Evolutionary conservation across 768 basidiomycete genomes (phyloP), one percentile per base, ranked within the genome.

Genomic region (Tremella fuciformis): DNA sequence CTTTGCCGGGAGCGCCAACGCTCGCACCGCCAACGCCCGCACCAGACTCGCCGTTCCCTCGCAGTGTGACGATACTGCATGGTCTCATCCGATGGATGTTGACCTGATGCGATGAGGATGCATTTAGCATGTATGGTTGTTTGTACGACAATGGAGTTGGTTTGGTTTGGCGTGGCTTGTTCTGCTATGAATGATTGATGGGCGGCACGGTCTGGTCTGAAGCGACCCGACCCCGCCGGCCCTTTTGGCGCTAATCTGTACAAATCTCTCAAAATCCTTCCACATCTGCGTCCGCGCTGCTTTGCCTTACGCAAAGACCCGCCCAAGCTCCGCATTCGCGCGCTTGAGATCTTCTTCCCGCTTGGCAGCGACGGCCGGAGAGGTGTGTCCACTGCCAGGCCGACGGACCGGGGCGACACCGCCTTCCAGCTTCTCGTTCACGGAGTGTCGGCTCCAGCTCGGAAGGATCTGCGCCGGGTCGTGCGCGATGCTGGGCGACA

Each of bases 401-500:
- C 34, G 51, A 29, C 51, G 51, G 16, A 34, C 62, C 53, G 49
- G 29, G 1, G 60, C 57, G 8, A 57, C 53, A 1, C 50, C 49
- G 9, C 53, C 61, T 15, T 29, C 26, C 13, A 22, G 15, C 50
- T 48, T 51, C 19, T 51, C 22, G 38, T 58, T 50, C 1, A 26
- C 7, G 34, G 50, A 25, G n/a, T 59, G 58, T 3, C 59, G 44
- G 15, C 62, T 59, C 61, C 67, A 65, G 34, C 58, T 63, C 44
- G 67, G 67, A 19, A 59, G 22, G 37, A 69, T 69, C 39, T 60
- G 64, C 1, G 67, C 50, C 16, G 60, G 34, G 7, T 64, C 53
- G 34, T 29, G 8, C 51, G 57, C 13, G 48, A 50, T 24, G 57
- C 46, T 25, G 40, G 54, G 39, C 34, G 57, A 18, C 24, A 48